Conservation (phyloP, 139 green algal genomes). For the Ostreobium quekettii region DNA sequence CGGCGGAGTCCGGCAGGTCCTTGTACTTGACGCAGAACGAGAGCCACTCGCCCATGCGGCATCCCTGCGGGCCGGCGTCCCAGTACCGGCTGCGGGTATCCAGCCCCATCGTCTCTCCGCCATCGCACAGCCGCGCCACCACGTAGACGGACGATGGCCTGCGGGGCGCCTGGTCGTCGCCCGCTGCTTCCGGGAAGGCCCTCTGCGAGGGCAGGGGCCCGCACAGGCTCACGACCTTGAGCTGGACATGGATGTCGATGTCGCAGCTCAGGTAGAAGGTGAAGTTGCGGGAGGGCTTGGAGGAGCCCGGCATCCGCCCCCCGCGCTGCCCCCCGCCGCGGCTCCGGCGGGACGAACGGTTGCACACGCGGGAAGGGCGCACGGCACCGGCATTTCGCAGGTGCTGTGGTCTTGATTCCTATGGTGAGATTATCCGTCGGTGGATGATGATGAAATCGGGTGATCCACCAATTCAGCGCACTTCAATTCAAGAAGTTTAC, state of each 20-base stretch:
- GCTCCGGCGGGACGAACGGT: no score
- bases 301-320: no score
- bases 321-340: no score
- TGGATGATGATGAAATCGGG: no score
- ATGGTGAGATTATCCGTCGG: no score
- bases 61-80: constrained; percentile 25
- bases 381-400: no score
- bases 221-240: constrained; percentile 40
- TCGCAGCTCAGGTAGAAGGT: constrained; percentile 62
- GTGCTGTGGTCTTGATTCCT: no score
- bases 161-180: background rate
- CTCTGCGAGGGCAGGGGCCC: constrained; percentile 35
- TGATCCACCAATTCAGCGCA: no score
- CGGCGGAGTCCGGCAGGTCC: constrained; percentile 61
- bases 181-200: background rate
- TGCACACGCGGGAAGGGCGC: no score
- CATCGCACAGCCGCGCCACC: constrained; percentile 33
- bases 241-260: constrained; percentile 55
- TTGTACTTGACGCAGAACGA: constrained; percentile 74
- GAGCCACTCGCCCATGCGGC: constrained; percentile 60
- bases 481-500: no score
- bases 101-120: constrained; percentile 46
- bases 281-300: constrained; percentile 26
- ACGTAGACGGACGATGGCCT: constrained; percentile 36
- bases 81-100: constrained; percentile 37